Conservation (phyloP, 805 yeast species). For the Saturnispora silvae region DNA sequence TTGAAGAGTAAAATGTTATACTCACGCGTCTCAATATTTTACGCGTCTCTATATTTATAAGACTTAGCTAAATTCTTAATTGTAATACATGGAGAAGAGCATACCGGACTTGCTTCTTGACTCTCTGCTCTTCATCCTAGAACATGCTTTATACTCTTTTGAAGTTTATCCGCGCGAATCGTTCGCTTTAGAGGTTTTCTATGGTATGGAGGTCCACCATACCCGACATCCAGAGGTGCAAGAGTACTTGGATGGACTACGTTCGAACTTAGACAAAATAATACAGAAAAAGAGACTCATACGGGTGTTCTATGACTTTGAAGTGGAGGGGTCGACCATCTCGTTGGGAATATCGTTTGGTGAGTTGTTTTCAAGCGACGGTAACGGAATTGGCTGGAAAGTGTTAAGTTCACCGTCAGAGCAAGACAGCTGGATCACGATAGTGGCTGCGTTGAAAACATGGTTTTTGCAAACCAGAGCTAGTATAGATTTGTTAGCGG, state of each 20-base stretch:
- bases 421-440: constrained; percentile 3
- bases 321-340: not conserved
- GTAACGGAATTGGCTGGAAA: constrained; percentile 7
- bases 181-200: constrained; percentile 34
- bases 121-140: constrained; percentile 15
- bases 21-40: not conserved
- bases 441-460: constrained; percentile 4
- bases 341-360: constrained; percentile 6
- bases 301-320: constrained; percentile 3
- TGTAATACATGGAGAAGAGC: not conserved
- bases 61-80: no score
- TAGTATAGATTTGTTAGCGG: not conserved
- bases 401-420: constrained; percentile 5
- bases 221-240: constrained; percentile 38
- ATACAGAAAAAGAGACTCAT: constrained; percentile 8
- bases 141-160: constrained; percentile 44
- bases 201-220: constrained; percentile 32
- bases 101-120: constrained; percentile 5
- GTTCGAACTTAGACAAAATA: constrained; percentile 14
- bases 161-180: constrained; percentile 42
- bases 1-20: not conserved
- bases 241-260: constrained; percentile 26
- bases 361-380: constrained; percentile 6
- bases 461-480: constrained; percentile 2
- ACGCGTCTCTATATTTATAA: not conserved